Conservation (phyloP, 2,329 filamentous ascomycete species). For the Stenocarpella maydis region DNA sequence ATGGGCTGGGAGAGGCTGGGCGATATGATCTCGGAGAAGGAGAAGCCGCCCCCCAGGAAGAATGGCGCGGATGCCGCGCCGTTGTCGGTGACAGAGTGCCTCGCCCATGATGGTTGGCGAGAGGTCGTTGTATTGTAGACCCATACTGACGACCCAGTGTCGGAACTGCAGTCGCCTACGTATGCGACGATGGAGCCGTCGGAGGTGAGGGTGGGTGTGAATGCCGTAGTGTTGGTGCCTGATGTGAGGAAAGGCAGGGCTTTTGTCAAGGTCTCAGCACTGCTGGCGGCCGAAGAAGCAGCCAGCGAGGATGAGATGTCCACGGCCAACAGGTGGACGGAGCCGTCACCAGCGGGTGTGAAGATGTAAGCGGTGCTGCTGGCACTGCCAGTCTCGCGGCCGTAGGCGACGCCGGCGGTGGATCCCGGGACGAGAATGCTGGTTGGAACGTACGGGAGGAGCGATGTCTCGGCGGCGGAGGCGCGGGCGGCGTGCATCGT, state of each 20-base stretch:
- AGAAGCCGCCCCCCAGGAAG: conserved; percentile 65
- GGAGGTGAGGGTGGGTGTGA: conserved; percentile 71
- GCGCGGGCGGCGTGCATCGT: conserved; percentile 28
- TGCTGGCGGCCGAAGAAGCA: conserved; percentile 52
- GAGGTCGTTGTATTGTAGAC: conserved; percentile 60
- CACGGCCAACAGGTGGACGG: conserved; percentile 67
- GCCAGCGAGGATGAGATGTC: conserved; percentile 68
- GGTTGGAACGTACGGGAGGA: conserved; percentile 80
- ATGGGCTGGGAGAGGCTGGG: conserved; percentile 61
- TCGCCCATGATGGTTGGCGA: conserved; percentile 53
- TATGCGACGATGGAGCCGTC: conserved; percentile 78
- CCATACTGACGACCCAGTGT: conserved; percentile 69
- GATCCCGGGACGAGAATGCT: conserved; percentile 68
- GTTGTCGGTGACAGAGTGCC: conserved; percentile 42
- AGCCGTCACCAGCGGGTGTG: conserved; percentile 54
- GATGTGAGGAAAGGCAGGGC: conserved; percentile 69
- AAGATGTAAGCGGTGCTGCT: conserved; percentile 74
- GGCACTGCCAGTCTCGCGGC: conserved; percentile 41
- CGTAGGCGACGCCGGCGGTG: conserved; percentile 47
- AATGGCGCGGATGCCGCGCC: conserved; percentile 50
- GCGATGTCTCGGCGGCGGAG: conserved; percentile 48
- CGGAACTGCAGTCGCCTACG: conserved; percentile 73
- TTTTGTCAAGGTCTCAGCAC: conserved; percentile 56
- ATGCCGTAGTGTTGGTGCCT: conserved; percentile 60
- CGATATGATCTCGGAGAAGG: conserved; percentile 71